These are phyloP conservation scores for Pseudogymnoascus pannorum DNA, from an alignment of 2,329 filamentous ascomycete species.

Conservation along the genomic window DNA sequence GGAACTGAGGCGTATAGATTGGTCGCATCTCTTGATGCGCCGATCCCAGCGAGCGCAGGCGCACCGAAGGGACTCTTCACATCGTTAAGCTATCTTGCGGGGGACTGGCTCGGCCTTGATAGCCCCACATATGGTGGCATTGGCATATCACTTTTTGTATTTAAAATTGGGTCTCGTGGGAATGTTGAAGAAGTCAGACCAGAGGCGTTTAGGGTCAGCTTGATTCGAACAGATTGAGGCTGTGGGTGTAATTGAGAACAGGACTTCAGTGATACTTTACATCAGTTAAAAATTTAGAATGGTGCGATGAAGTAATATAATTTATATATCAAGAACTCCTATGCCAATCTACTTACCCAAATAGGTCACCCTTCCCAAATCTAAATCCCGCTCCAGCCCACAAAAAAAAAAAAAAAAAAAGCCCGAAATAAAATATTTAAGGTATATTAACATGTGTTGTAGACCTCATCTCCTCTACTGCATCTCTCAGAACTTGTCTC, in stretches of 20 bases:
- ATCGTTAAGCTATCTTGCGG: neutral
- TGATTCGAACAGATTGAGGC: neutral
- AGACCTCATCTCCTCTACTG: too few relatives aligned
- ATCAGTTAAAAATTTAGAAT: neutral
- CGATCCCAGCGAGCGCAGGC: neutral
- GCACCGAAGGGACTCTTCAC: neutral
- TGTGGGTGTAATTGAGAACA: neutral
- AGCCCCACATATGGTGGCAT: slow-evolving; percentile 6
- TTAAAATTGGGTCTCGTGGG: neutral
- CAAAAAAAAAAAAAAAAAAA: too few relatives aligned
- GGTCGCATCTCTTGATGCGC: neutral
- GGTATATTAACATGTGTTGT: too few relatives aligned
- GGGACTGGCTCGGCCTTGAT: neutral
- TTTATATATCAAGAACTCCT: neutral
- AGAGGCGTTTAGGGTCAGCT: neutral
- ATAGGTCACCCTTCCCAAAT: too few relatives aligned
- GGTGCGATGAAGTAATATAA: too few relatives aligned
- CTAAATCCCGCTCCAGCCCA: too few relatives aligned
- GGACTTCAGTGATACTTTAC: neutral
- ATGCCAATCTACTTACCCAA: too few relatives aligned
- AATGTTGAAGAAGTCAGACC: neutral
- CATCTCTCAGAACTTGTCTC: too few relatives aligned
- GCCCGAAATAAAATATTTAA: too few relatives aligned
- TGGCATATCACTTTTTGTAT: neutral
- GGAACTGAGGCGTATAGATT: neutral